phyloP scores from a whole-genome alignment of 805 yeast species.

The Candida boidinii region DNA sequence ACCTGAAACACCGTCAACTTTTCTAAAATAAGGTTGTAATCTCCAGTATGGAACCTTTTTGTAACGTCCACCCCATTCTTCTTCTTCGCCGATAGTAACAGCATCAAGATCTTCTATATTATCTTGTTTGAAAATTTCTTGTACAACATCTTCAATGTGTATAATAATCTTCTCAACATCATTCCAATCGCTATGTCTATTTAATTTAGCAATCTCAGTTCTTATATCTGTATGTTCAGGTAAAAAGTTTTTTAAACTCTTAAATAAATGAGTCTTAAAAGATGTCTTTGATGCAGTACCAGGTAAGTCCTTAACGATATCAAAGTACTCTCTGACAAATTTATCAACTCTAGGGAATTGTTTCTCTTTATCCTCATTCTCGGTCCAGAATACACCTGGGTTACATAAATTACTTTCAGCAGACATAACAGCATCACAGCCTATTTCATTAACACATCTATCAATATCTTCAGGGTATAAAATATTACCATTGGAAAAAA shows the following conservation, averaged over 20 bases:
- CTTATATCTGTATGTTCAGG: constrained; percentile 72
- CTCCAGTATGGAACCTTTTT: constrained; percentile 89
- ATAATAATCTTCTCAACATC: constrained; percentile 40
- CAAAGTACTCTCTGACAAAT: constrained; percentile 79
- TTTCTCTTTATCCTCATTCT: constrained; percentile 41
- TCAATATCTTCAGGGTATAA: constrained; percentile 77
- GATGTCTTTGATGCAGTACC: constrained; percentile 73
- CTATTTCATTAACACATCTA: constrained; percentile 54
- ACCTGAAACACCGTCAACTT: constrained; percentile 69
- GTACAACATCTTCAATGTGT: constrained; percentile 61
- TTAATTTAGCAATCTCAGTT: constrained; percentile 50
- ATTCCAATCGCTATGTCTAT: constrained; percentile 35
- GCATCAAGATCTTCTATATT: constrained; percentile 50
- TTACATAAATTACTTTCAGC: constrained; percentile 94
- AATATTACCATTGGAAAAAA: constrained; percentile 93
- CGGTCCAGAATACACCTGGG: constrained; percentile 80
- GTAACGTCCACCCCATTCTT: constrained; percentile 78
- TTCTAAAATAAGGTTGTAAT: constrained; percentile 90
- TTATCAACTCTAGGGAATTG: constrained; percentile 82
- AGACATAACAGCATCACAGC: constrained; percentile 90
- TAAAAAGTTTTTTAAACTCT: constrained; percentile 73
- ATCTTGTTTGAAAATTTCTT: constrained; percentile 39
- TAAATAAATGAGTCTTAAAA: constrained; percentile 90
- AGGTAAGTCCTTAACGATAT: constrained; percentile 54
- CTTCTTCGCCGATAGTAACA: constrained; percentile 40